A percentile compares a stretch with the other conserved stretches of the same genome.
Evolutionary conservation across 2,329 filamentous ascomycete genomes (phyloP).

Genomic region (Didymella glomerata): DNA sequence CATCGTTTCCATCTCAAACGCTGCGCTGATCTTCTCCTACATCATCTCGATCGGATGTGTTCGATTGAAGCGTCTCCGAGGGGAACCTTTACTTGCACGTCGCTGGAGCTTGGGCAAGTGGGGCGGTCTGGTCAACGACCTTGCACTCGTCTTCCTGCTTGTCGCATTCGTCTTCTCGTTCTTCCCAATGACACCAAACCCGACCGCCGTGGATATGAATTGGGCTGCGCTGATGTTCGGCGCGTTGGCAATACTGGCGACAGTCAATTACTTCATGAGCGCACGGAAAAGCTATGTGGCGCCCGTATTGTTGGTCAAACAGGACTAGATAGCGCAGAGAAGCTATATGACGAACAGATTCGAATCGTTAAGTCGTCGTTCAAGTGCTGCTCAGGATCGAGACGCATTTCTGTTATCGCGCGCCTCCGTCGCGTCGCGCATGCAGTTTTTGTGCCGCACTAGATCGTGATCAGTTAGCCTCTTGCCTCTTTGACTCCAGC

Average conservation of each 20-base stretch:
- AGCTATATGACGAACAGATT: neutral
- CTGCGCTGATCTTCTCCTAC: conserved; percentile 45
- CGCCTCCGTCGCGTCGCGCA: neutral
- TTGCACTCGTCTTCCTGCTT: conserved; percentile 46
- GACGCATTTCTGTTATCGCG: neutral
- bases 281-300: conserved; percentile 26
- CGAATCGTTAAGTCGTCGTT: too few relatives aligned
- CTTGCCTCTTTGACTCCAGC: neutral
- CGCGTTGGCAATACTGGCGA: conserved; percentile 24
- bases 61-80: conserved; percentile 35
- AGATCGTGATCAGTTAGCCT: neutral
- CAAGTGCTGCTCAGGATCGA: too few relatives aligned
- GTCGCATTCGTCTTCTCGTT: conserved; percentile 54
- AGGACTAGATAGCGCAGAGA: conserved; percentile 8
- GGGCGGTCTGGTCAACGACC: conserved; percentile 50
- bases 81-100: conserved; percentile 35
- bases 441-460: conserved; percentile 11
- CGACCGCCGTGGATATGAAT: conserved; percentile 53
- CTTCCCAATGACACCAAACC: conserved; percentile 47
- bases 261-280: conserved; percentile 25
- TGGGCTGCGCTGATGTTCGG: conserved; percentile 57
- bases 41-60: conserved; percentile 46
- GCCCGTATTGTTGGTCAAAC: conserved; percentile 26
- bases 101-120: conserved; percentile 50
- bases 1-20: conserved; percentile 48